Evolutionary conservation across 768 basidiomycete species (phyloP).

Genomic region (Baorangia bicolor): DNA sequence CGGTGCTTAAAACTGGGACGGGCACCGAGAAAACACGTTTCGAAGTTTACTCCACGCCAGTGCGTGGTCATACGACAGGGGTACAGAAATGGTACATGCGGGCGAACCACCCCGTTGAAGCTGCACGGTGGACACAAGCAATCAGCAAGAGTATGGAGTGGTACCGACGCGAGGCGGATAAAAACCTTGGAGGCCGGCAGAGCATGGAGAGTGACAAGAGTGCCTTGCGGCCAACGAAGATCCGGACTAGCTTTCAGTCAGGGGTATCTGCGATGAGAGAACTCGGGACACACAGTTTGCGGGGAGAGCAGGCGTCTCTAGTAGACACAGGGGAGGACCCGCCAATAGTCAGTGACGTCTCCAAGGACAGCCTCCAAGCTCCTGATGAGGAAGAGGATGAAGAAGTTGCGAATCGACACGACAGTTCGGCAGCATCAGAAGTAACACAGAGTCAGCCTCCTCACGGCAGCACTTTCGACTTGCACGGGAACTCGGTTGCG

Average conservation of each 20-base stretch:
- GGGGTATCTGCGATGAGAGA: slow-evolving; percentile 23
- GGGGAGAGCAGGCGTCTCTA: slow-evolving; percentile 25
- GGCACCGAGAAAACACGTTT: slow-evolving; percentile 68
- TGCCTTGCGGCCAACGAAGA: slow-evolving; percentile 30
- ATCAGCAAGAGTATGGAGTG: slow-evolving; percentile 74
- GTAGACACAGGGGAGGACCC: slow-evolving; percentile 21
- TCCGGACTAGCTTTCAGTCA: slow-evolving; percentile 34
- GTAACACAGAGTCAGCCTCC: slow-evolving; percentile 48
- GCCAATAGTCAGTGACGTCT: background rate
- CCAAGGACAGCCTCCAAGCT: slow-evolving; percentile 25
- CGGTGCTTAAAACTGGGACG: slow-evolving; percentile 54
- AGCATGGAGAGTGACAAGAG: slow-evolving; percentile 53
- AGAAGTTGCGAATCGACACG: slow-evolving; percentile 38
- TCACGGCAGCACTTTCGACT: slow-evolving; percentile 54
- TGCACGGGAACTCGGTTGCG: slow-evolving; percentile 66
- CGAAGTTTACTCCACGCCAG: slow-evolving; percentile 69
- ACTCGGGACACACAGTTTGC: slow-evolving; percentile 23
- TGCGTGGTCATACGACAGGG: slow-evolving; percentile 42
- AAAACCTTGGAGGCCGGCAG: slow-evolving; percentile 30
- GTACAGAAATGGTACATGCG: slow-evolving; percentile 81
- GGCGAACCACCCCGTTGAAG: slow-evolving; percentile 87
- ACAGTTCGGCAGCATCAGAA: slow-evolving; percentile 46
- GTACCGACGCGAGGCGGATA: slow-evolving; percentile 45
- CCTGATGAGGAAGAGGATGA: slow-evolving; percentile 30
- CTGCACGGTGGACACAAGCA: slow-evolving; percentile 81